Conservation (phyloP, 768 basidiomycete genomes). For the Lactifluus volemus region DNA sequence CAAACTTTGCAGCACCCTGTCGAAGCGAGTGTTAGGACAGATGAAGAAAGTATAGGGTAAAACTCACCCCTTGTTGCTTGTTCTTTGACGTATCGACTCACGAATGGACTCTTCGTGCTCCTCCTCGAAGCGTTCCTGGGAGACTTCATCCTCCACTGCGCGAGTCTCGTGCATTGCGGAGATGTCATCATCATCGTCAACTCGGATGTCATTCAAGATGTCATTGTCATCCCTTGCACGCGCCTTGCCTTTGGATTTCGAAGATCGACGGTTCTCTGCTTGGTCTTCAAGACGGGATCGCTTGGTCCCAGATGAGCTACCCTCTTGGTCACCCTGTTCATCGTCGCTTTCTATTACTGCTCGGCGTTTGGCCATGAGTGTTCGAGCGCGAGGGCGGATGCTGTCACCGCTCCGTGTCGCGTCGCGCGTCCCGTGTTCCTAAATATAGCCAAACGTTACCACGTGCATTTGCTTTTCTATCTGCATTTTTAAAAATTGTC, state of each 20-base stretch:
- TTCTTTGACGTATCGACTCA: slow-evolving; percentile 39
- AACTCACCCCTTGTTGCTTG: slow-evolving; percentile 40
- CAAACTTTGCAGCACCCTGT: slow-evolving; percentile 75
- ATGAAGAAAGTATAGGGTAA: not conserved
- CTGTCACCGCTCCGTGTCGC: not conserved
- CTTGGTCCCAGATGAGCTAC: slow-evolving; percentile 5
- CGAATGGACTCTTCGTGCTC: slow-evolving; percentile 49
- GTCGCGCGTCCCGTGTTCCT: not conserved
- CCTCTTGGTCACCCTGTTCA: slow-evolving; percentile 6
- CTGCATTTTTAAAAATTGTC: not conserved
- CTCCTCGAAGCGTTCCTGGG: slow-evolving; percentile 60
- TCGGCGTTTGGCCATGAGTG: slow-evolving; percentile 17
- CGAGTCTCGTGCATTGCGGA: slow-evolving; percentile 11
- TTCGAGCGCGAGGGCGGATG: not conserved
- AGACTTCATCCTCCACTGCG: slow-evolving; percentile 34
- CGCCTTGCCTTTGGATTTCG: slow-evolving; percentile 8
- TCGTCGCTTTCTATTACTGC: slow-evolving; percentile 15
- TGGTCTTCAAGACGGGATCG: slow-evolving; percentile 13
- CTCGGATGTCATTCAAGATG: slow-evolving; percentile 14
- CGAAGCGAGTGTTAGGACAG: not conserved
- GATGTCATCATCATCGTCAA: slow-evolving; percentile 21
- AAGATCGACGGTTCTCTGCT: not conserved
- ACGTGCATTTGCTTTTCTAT: not conserved
- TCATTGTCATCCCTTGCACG: slow-evolving; percentile 14
- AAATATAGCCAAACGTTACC: not conserved